phyloP scores from a whole-genome alignment of 495 filamentous ascomycete species.

The Aspergillus conjunctus region DNA sequence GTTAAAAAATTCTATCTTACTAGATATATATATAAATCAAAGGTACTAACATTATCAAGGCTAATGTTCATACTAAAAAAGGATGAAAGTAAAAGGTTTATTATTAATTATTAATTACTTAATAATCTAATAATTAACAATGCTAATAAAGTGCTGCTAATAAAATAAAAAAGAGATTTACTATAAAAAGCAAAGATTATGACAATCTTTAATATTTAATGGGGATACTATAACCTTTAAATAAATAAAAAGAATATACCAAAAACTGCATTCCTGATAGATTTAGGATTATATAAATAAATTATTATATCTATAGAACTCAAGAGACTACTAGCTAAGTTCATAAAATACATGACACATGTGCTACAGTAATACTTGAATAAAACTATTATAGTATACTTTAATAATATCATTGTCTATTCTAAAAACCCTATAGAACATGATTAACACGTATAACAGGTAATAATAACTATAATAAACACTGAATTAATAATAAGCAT shows the following conservation, averaged over 20 bases:
- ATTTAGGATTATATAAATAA: slow-evolving; percentile 12
- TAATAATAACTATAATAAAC: not conserved
- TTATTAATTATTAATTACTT: slow-evolving; percentile 21
- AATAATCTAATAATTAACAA: not conserved
- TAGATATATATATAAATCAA: no score
- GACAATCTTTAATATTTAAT: slow-evolving; percentile 15
- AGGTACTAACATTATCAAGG: no score
- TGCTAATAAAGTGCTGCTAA: slow-evolving; percentile 7
- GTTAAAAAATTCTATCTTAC: not conserved
- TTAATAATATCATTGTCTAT: no score
- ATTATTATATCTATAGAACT: not conserved
- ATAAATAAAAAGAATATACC: slow-evolving; percentile 12
- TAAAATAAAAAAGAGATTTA: slow-evolving; percentile 7
- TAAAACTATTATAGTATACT: no score
- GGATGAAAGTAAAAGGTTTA: not conserved
- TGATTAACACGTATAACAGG: not conserved
- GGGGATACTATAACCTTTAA: slow-evolving; percentile 8
- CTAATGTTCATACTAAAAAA: slow-evolving; percentile 3
- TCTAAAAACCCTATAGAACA: not conserved
- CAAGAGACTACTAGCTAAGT: slow-evolving; percentile 1
- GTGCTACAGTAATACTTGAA: not conserved
- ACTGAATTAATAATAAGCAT: not conserved
- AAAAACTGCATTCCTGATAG: slow-evolving; percentile 7
- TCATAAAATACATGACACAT: slow-evolving; percentile 6
- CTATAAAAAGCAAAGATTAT: not conserved